A percentile compares a stretch with the other conserved stretches of the same genome.
Evolutionary conservation across 192 early-diverging fungal genomes (phyloP).

Genomic region (Linnemannia hyalina): DNA sequence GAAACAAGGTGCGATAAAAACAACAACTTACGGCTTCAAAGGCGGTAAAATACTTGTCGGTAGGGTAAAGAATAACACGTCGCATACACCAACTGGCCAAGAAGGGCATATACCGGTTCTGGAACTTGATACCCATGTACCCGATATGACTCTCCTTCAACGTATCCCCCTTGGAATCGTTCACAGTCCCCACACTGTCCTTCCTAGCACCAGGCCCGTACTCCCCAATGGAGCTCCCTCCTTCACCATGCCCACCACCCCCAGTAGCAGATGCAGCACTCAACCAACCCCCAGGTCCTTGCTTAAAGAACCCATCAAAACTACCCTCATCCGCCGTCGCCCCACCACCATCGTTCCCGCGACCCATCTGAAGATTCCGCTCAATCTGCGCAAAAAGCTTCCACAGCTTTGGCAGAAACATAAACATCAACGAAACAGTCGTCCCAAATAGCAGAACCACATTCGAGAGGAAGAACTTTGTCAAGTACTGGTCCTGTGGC

Average conservation of each 20-base stretch:
- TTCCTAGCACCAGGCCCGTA: conserved; percentile 19
- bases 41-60: conserved; percentile 60
- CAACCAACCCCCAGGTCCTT: conserved; percentile 19
- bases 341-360: not conserved
- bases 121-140: conserved; percentile 59
- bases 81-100: conserved; percentile 65
- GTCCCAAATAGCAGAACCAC: conserved; percentile 61
- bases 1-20: not conserved
- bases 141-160: conserved; percentile 59
- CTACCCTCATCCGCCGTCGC: conserved; percentile 11
- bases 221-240: not conserved
- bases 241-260: not conserved
- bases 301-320: conserved; percentile 23
- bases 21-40: conserved; percentile 54
- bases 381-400: conserved; percentile 51
- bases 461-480: conserved; percentile 61
- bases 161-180: conserved; percentile 22
- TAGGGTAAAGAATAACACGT: conserved; percentile 60
- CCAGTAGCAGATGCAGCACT: conserved; percentile 1
- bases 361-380: not conserved
- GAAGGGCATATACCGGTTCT: conserved; percentile 59
- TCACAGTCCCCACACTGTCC: conserved; percentile 18
- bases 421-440: conserved; percentile 61
- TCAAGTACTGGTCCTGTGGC: conserved; percentile 59
- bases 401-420: conserved; percentile 63